phyloP scores from a whole-genome alignment of 2,329 filamentous ascomycete genomes.

The Phialophora macrospora region DNA sequence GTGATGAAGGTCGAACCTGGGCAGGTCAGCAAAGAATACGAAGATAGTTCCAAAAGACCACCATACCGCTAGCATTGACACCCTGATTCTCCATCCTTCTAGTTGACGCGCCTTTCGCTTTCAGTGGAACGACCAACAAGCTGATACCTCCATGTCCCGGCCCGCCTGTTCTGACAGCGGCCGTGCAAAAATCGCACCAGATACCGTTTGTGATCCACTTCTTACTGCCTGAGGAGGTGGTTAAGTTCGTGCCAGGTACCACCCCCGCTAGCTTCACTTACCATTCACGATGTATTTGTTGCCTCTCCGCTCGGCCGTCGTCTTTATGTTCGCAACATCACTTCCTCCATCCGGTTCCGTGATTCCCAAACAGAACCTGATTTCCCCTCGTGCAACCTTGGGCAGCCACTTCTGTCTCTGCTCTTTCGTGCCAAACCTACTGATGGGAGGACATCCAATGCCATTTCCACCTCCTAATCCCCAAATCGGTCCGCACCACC shows the following conservation, averaged over 20 bases:
- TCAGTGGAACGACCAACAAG: conserved; percentile 71
- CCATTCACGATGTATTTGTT: conserved; percentile 73
- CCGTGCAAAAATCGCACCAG: conserved; percentile 69
- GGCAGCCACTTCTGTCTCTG: conserved; percentile 71
- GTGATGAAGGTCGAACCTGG: conserved; percentile 77
- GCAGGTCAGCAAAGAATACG: conserved; percentile 22
- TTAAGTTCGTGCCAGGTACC: not conserved
- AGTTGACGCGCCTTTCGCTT: conserved; percentile 70
- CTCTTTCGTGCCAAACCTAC: conserved; percentile 67
- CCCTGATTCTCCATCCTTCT: conserved; percentile 70
- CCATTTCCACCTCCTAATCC: conserved; percentile 67
- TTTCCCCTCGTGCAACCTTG: conserved; percentile 68
- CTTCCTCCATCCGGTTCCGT: conserved; percentile 77
- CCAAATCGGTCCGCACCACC: conserved; percentile 65
- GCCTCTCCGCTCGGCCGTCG: conserved; percentile 69
- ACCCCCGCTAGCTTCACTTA: not conserved
- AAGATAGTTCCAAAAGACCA: not conserved
- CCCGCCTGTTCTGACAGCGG: conserved; percentile 76
- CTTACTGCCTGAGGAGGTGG: conserved; percentile 56
- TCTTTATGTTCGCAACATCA: conserved; percentile 74
- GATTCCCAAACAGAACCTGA: conserved; percentile 75
- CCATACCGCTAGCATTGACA: conserved; percentile 65
- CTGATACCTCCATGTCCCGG: conserved; percentile 69
- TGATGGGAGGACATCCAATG: conserved; percentile 71
- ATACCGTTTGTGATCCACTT: conserved; percentile 81